Evolutionary conservation across 2,329 filamentous ascomycete species (phyloP).

Genomic region (Sporothrix variecibatus): DNA sequence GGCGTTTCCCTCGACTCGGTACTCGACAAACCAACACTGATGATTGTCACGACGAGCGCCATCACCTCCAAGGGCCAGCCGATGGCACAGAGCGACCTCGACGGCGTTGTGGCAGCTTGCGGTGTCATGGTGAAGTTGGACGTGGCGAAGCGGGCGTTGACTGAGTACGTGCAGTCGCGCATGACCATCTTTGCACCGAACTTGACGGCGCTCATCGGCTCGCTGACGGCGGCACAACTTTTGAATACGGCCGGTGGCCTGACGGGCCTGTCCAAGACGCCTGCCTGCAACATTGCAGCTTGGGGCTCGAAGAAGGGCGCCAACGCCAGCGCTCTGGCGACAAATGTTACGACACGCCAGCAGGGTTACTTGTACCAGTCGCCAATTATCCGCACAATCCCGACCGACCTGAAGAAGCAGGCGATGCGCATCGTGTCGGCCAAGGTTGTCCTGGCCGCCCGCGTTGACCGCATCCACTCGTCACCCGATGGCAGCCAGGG

Average conservation of each 20-base stretch:
- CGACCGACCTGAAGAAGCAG: constrained; percentile 84
- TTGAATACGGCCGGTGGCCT: constrained; percentile 91
- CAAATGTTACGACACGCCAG: constrained; percentile 86
- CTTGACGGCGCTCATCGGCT: constrained; percentile 84
- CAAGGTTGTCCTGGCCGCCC: constrained; percentile 90
- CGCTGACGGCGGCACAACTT: constrained; percentile 91
- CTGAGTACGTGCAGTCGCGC: constrained; percentile 92
- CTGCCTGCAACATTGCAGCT: constrained; percentile 87
- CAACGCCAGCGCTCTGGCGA: constrained; percentile 75
- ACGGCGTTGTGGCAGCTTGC: constrained; percentile 74
- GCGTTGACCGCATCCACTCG: constrained; percentile 83
- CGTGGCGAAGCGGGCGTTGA: constrained; percentile 80
- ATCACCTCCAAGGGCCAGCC: constrained; percentile 83
- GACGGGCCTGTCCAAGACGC: constrained; percentile 85
- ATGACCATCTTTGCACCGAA: constrained; percentile 98
- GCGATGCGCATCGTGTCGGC: constrained; percentile 93
- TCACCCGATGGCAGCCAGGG: constrained; percentile 81
- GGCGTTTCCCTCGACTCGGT: constrained; percentile 75
- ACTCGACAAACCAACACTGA: constrained; percentile 83
- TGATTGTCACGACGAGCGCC: constrained; percentile 95
- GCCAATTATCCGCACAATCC: constrained; percentile 81
- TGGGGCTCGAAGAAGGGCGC: constrained; percentile 88
- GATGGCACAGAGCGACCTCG: constrained; percentile 73
- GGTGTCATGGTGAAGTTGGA: constrained; percentile 88
- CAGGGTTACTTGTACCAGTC: constrained; percentile 94